Base-by-base conservation (phyloP, 257 asterid species). In the Jacaranda copaia region DNA sequence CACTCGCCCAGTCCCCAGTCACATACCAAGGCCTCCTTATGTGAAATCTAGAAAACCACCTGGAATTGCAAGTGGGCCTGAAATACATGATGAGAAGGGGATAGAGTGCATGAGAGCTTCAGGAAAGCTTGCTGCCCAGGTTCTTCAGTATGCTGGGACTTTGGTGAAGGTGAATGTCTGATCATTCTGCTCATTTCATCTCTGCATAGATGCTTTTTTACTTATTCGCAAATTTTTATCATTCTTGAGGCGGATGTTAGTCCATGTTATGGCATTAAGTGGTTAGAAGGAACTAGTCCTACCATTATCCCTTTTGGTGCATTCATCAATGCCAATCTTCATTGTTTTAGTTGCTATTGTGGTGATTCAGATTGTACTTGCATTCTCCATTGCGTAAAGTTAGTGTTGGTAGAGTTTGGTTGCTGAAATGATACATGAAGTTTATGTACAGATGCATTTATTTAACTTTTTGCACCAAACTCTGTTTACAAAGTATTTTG, bases 21-120 rank as follows among this genome's bases (percentile, higher is more conserved):
- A 96, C 79, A 90, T 96, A 84, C 85, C 32, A 70, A 85, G 73
- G 82, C 99, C 99, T 77, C 95, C 99, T 19, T 96, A 96, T 81
- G 91, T 93, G 52, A 86, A 83, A 42, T 91, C 97, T 64, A 82
- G 73, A 84, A 88, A 90, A 83, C 87, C 92, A 51, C 98, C 98
- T 76, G 97, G 96, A 74, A 82, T 96, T 80, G 71, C 92, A 58
- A 86, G 82, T 78, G 88, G 87, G 68, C 88, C 86, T 38, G 91
- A 96, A 84, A 88, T 96, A 78, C 99, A 96, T 63, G 96, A 90
- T 70, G 84, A 85, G 84, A 89, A 88, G 72, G 98, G 98, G 63
- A 93, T 88, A 73, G 92, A 90, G 81, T 85, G 88, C 89, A 96
- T 93, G 99, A 87, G 95, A 88, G 96, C 99, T 74, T 96, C 98